These are phyloP conservation scores for Coprinopsis strossmayeri DNA, from an alignment of 768 basidiomycete species.

Conservation along the genomic window DNA sequence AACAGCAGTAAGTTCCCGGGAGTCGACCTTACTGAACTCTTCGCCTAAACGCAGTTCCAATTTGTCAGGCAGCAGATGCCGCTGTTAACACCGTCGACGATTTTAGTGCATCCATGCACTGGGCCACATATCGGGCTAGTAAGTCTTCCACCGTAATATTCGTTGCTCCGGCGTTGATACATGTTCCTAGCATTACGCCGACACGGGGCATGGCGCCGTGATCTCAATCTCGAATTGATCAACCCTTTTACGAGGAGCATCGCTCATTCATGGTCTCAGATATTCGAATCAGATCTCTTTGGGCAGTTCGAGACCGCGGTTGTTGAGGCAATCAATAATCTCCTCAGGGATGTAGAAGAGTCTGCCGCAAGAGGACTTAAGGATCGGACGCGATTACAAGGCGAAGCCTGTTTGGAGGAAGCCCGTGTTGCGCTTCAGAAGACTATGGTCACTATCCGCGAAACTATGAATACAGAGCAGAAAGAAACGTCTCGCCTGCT, in stretches of 20 bases:
- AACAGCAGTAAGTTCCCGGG: constrained; percentile 30
- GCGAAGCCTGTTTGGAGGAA: constrained; percentile 44
- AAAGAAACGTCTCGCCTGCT: constrained; percentile 55
- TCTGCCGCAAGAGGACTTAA: constrained; percentile 45
- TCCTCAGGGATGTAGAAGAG: constrained; percentile 46
- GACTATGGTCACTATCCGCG: constrained; percentile 40
- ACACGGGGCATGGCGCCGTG: constrained; percentile 48
- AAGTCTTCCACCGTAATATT: constrained; percentile 15
- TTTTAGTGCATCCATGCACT: constrained; percentile 51
- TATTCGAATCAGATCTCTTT: constrained; percentile 58
- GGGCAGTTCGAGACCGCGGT: constrained; percentile 36
- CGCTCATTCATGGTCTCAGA: constrained; percentile 48
- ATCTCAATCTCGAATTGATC: constrained; percentile 54
- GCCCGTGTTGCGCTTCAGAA: constrained; percentile 42
- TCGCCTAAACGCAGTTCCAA: background rate
- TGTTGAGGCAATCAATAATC: constrained; percentile 28
- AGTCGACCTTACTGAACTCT: background rate
- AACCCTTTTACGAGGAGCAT: constrained; percentile 55
- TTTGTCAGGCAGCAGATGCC: constrained; percentile 30
- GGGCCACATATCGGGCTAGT: constrained; percentile 56
- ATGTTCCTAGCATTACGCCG: constrained; percentile 37
- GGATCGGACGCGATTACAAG: constrained; percentile 46
- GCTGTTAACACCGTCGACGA: constrained; percentile 43
- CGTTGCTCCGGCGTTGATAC: background rate
- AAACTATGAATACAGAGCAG: constrained; percentile 46